Conservation (phyloP, 768 basidiomycete species). For the Boletus patriciae region DNA sequence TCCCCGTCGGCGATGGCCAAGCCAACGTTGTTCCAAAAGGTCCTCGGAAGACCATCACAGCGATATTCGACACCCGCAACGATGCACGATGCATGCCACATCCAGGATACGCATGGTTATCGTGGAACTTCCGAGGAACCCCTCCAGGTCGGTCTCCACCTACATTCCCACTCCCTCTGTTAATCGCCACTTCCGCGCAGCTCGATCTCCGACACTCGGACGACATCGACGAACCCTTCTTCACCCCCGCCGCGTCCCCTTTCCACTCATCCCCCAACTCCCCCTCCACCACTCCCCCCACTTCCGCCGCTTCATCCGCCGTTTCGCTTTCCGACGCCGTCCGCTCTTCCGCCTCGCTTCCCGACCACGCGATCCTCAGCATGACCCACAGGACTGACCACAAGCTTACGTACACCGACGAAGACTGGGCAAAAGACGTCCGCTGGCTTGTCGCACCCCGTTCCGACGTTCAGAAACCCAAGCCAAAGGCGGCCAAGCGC, state of each 20-base stretch:
- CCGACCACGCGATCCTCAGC: constrained; percentile 25
- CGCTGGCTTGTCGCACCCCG: constrained; percentile 56
- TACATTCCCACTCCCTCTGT: background rate
- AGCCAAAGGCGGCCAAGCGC: constrained; percentile 21
- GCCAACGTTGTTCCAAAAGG: constrained; percentile 57
- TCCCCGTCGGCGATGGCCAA: constrained; percentile 43
- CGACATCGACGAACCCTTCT: constrained; percentile 51
- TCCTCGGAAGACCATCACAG: constrained; percentile 66
- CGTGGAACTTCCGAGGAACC: constrained; percentile 14
- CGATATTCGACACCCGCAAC: constrained; percentile 43
- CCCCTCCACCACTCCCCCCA: constrained; percentile 23
- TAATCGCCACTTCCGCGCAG: constrained; percentile 12
- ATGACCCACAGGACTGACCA: constrained; percentile 25
- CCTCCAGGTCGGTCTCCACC: constrained; percentile 19
- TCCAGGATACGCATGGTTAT: constrained; percentile 1
- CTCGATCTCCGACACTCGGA: constrained; percentile 13
- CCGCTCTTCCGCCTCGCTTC: constrained; percentile 30
- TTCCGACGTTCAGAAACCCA: constrained; percentile 14
- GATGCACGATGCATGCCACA: constrained; percentile 3
- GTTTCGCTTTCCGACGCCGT: constrained; percentile 36
- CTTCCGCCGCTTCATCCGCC: constrained; percentile 33
- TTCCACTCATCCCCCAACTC: constrained; percentile 18
- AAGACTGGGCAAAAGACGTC: constrained; percentile 69
- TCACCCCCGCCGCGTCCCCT: constrained; percentile 37
- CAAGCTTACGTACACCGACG: constrained; percentile 45